These are phyloP conservation scores for Nannochloris sp. DNA, from an alignment of 139 green algal species.

Conservation along the genomic window DNA sequence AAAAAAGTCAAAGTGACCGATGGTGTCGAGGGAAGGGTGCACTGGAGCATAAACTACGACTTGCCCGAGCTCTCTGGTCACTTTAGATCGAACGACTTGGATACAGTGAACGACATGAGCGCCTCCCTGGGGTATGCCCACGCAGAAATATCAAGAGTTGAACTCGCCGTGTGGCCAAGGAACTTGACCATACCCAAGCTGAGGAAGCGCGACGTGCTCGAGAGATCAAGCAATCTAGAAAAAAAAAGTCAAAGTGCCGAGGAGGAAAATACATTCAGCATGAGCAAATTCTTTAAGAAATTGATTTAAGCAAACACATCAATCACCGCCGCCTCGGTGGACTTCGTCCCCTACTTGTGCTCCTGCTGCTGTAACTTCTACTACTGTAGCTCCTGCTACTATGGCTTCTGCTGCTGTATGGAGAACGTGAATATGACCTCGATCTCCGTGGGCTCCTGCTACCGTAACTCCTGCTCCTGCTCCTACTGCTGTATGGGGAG, in stretches of 20 bases:
- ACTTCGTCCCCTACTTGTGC: not conserved
- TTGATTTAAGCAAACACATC: not conserved
- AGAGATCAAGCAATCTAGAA: not conserved
- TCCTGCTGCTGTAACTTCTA: conserved; percentile 1
- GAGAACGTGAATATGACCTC: not conserved
- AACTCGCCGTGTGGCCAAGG: conserved; percentile 23
- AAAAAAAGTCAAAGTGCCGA: no score
- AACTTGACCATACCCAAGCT: conserved; percentile 4
- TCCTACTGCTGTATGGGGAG: not conserved
- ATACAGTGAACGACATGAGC: conserved; percentile 3
- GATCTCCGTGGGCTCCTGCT: conserved; percentile 1
- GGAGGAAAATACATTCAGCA: no score
- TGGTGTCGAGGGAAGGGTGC: conserved; percentile 7
- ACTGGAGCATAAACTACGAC: conserved; percentile 19
- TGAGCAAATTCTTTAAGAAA: no score
- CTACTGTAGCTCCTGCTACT: conserved; percentile 1
- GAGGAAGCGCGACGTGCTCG: not conserved
- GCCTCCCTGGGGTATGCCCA: conserved; percentile 28
- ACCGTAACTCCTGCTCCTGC: not conserved
- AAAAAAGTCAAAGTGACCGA: not conserved
- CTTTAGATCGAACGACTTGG: conserved; percentile 4
- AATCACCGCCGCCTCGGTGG: not conserved
- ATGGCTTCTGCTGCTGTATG: not conserved
- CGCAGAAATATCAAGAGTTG: conserved; percentile 11
- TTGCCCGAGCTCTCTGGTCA: conserved; percentile 22